Evolutionary conservation across 495 filamentous ascomycete species (phyloP).

Genomic region (Podospora anserina): DNA sequence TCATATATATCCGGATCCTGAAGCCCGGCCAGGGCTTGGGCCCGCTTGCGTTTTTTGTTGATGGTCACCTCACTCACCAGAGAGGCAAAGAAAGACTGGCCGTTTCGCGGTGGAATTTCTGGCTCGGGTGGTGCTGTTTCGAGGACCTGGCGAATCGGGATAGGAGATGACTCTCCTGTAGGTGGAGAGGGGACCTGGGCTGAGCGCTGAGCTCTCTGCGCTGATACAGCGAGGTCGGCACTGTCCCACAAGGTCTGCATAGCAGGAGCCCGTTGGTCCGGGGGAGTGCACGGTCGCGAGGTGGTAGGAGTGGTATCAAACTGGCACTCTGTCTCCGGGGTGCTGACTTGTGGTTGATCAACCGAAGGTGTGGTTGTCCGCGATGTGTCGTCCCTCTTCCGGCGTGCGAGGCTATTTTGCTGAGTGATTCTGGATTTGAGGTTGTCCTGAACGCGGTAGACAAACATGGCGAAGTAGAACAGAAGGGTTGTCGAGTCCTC

Average conservation of each 20-base stretch:
- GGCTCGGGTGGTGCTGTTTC: not conserved
- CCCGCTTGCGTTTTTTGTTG: constrained; percentile 19
- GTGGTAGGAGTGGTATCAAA: not conserved
- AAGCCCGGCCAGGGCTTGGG: not conserved
- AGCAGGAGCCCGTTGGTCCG: not conserved
- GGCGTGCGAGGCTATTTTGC: not conserved
- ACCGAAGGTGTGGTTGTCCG: not conserved
- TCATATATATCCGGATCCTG: constrained; percentile 7
- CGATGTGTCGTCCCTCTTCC: not conserved
- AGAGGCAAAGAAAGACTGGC: constrained; percentile 14
- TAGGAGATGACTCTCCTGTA: not conserved
- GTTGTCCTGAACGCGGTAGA: constrained; percentile 14
- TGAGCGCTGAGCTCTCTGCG: not conserved
- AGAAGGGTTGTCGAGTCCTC: constrained; percentile 20
- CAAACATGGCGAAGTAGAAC: constrained; percentile 17
- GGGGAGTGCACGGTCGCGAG: not conserved
- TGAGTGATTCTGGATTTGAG: not conserved
- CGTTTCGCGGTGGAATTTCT: not conserved
- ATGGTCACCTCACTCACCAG: constrained; percentile 14
- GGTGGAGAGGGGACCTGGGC: not conserved
- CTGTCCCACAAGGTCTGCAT: not conserved
- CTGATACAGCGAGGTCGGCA: not conserved
- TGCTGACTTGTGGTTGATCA: not conserved
- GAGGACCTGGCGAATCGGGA: not conserved
- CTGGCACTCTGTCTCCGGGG: not conserved